Evolutionary conservation across 768 basidiomycete genomes (phyloP), one percentile per base, ranked within the genome.

Genomic region (Tricholoma saponaceum): DNA sequence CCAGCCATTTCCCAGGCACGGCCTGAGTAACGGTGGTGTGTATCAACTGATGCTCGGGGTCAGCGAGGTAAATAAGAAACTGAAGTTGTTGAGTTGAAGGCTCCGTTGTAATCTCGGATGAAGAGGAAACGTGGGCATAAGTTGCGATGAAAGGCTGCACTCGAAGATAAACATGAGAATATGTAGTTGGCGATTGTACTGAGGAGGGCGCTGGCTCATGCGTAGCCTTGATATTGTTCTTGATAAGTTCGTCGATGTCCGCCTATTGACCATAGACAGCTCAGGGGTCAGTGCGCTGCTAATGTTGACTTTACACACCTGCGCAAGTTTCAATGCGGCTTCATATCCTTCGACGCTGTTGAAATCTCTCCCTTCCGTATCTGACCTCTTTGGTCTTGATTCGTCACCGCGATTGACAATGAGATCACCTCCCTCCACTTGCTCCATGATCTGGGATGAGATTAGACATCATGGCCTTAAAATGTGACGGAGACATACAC

Each of bases 401-500:
- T 89, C 89, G 58, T 89, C 79, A 28, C 91, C 92, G 64, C 83
- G 80, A 73, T 95, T 94, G 52, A 95, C 89, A 54, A 95, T 74
- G 50, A 98, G 82, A 69, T 96, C 92, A 33, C 95, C 93, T 43
- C 94, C 92, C 70, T 95, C 86, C 16, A 96, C 89, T 76, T 97
- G 95, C 66, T 96, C 94, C 83, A 98, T 85, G 60, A 97, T 83
- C 94, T 92, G 26, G 8, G 8, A 50, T 28, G 13, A 30, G 7
- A 18, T 50, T 50, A 50, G 39, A 58, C 44, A 33, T 37, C 44
- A 35, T 44, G 44, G 37, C 12, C 54, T 53, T 50, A 26, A 23
- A 14, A 55, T 54, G 18, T 28, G 28, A 30, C 23, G 18, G 16
- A 57, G 26, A 66, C 86, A 54, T 61, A 95, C 94, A 70, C 88